Percentiles rank a stretch among this genome's conserved stretches.
Conservation (phyloP, 1,284 basidiomycete species). For the Leccinum fuscescens region DNA sequence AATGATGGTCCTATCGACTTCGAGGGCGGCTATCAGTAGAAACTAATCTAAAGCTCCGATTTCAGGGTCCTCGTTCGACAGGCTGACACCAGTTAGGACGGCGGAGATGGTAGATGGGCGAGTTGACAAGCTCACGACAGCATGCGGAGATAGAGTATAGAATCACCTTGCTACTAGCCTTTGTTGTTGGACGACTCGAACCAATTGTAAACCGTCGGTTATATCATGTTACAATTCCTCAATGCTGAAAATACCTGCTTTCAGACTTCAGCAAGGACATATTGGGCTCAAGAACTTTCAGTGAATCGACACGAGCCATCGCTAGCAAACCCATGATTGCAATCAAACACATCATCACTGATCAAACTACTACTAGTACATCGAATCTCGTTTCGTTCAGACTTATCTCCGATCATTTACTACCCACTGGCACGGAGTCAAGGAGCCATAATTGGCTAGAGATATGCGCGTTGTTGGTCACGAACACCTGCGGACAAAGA, state of each 20-base stretch:
- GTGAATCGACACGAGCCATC: not conserved
- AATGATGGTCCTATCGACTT: too few species aligned
- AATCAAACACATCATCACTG: not conserved
- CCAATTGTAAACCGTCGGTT: too few species aligned
- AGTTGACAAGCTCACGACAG: too few species aligned
- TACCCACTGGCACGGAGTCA: not conserved
- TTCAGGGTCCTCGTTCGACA: too few species aligned
- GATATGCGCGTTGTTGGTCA: constrained; percentile 2
- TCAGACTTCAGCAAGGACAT: not conserved
- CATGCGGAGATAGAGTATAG: too few species aligned
- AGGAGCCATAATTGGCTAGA: constrained; percentile 4
- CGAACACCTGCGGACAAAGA: not conserved
- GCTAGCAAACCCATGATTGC: not conserved
- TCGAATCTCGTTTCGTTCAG: not conserved
- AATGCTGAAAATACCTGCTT: not conserved
- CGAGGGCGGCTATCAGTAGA: too few species aligned
- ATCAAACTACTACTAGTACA: not conserved
- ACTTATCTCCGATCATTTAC: not conserved
- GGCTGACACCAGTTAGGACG: too few species aligned
- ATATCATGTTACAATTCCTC: not conserved
- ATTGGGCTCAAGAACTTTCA: not conserved
- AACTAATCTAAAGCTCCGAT: too few species aligned
- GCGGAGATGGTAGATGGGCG: too few species aligned
- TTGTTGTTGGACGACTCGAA: too few species aligned
- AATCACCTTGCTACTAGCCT: too few species aligned